Evolutionary conservation across 441 rosid genomes (phyloP).

Genomic region (Metrosideros polymorpha): DNA sequence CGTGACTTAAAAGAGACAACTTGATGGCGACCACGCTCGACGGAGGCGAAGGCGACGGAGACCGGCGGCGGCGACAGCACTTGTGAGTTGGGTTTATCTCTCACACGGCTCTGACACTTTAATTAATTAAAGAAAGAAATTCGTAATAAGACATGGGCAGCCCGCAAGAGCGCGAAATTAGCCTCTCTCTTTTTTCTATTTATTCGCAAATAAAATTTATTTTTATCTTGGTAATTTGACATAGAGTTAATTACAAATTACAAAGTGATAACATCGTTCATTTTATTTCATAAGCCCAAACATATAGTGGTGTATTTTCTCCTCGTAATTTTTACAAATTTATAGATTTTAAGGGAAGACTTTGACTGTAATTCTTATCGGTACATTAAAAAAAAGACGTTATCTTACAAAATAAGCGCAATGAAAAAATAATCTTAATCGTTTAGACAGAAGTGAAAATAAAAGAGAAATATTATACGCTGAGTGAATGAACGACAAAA

Average conservation of each 20-base stretch:
- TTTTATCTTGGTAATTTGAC: not conserved
- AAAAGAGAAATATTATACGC: too few species aligned
- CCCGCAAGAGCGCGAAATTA: not conserved
- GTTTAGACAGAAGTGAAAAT: too few species aligned
- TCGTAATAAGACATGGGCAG: not conserved
- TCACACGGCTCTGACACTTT: not conserved
- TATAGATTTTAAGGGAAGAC: not conserved
- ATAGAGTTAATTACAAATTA: not conserved
- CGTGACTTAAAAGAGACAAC: not conserved
- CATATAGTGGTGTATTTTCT: not conserved
- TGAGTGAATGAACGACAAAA: not conserved
- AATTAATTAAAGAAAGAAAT: not conserved
- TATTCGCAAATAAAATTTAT: not conserved
- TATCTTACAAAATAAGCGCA: not conserved
- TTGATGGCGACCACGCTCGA: not conserved
- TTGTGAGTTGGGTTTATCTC: not conserved
- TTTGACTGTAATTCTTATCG: not conserved
- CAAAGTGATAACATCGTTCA: not conserved
- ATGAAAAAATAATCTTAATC: too few species aligned
- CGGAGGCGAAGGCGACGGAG: not conserved
- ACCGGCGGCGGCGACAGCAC: not conserved
- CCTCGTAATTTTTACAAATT: not conserved
- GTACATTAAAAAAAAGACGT: not conserved
- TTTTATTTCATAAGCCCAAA: not conserved
- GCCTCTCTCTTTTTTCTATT: not conserved